A percentile compares a stretch with the other conserved stretches of the same genome.
Evolutionary conservation across 352 stramenopile species (phyloP).

Genomic region (Pythium coloratum): DNA sequence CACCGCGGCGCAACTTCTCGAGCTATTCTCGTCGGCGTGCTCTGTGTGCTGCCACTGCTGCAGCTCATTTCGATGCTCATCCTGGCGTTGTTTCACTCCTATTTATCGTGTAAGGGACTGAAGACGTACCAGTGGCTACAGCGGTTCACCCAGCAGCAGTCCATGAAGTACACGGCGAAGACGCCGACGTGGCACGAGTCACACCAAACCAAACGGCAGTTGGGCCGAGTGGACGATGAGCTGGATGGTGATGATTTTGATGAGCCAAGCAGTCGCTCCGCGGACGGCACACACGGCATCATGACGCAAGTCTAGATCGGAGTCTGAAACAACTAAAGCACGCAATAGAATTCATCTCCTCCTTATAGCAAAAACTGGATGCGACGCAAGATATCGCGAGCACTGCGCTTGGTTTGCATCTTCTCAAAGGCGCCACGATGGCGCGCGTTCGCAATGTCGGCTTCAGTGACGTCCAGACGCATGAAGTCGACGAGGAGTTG

Average conservation of each 20-base stretch:
- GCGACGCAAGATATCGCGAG: conserved; percentile 47
- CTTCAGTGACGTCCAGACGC: conserved; percentile 18
- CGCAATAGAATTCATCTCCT: conserved; percentile 4
- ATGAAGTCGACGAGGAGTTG: conserved; percentile 40
- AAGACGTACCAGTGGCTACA: conserved; percentile 65
- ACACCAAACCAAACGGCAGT: neutral
- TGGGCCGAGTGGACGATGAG: neutral
- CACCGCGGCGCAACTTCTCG: conserved; percentile 4
- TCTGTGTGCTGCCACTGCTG: conserved; percentile 44
- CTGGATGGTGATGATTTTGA: neutral
- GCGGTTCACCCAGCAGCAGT: conserved; percentile 23
- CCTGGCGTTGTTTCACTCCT: conserved; percentile 64
- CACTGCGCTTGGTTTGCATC: conserved; percentile 40
- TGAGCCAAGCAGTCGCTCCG: neutral
- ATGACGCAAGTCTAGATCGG: neutral
- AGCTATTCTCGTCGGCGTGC: conserved; percentile 20
- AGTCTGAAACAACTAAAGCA: conserved; percentile 5
- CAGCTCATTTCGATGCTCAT: conserved; percentile 62
- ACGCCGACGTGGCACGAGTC: conserved; percentile 19
- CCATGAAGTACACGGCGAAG: conserved; percentile 18
- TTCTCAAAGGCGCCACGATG: conserved; percentile 34
- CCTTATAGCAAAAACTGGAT: conserved; percentile 66
- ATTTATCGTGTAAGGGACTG: conserved; percentile 48
- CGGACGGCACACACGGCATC: neutral
- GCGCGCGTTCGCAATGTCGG: conserved; percentile 29